Evolutionary conservation across 768 basidiomycete species (phyloP), one percentile per base, ranked within the genome.

Genomic region (Kondoa subrosea): DNA sequence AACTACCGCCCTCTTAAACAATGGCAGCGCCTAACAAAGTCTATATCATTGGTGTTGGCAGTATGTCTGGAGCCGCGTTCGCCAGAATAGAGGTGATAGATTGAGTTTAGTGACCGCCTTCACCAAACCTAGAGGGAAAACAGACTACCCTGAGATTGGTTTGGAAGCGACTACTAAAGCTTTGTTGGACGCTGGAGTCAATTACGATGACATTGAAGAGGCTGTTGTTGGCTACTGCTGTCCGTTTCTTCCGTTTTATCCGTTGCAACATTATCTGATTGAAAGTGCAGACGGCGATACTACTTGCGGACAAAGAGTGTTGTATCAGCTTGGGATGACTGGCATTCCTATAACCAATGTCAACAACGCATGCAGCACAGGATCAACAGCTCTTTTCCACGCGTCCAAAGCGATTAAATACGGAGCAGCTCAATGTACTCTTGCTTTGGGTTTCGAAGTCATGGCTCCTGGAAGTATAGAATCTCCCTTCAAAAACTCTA

Each of bases 121-220:
- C 40, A 21, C 8, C 8, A 50, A 50, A 21, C 40, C 40, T 8
- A 50, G 40, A 31, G 61, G 61, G 12, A 3, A 31, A 33, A 12
- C 15, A 8, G 29, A 63, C 12, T 87, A 88, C 86, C 16, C 82
- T 84, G 72, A 71, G 65, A 72, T 91, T 86, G 88, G 88, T 3
- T 79, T 90, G 57, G 89, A 91, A 76, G 89, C 89, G 1, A 83
- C 87, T 0, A 88, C 87, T 0, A 91, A 91, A 73, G 89, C 89
- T 0, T 80, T 91, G 27, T 82, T 91, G 17, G 89, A 91, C 72
- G 88, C 89, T 71, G 88, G 89, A n/a, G 82, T 91, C 69, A 89
- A 83, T 4, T 91, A 91, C 72, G 89, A 91, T 73, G 79, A 77
- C 0, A 76, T 91, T 31, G 81, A 89, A 76, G 83, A 81, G 25